Evolutionary conservation across 1,139 yeast species (phyloP), one percentile per base, ranked within the genome.

Genomic region (Hyphopichia burtonii): DNA sequence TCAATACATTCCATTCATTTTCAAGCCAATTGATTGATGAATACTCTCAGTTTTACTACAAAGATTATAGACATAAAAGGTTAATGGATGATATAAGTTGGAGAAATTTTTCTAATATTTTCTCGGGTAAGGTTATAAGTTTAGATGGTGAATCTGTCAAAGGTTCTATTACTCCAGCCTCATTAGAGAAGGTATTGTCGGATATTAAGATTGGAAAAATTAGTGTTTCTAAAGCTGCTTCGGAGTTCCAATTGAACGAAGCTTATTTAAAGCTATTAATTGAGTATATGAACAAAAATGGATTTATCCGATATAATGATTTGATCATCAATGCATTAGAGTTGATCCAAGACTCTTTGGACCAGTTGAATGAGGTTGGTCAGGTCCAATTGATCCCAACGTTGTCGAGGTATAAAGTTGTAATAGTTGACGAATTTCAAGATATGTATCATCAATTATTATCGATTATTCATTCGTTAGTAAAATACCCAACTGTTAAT

Each of bases 371-470:
- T 14, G 39, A 31, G 5, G 16, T 23, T 5, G 42, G 40, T 7
- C 30, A 34, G 5, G 35, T 40, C 8, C 40, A 40, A 17, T 44
- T 45, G 41, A 61, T 69, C 11, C 56, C 59, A 1, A 59, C 55
- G 31, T 39, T 71, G 25, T 46, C 53, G 6, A 50, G 53, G 14
- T 65, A 61, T 41, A 62, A 61, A 43, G 72, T 60, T 3, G 66
- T 85, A 0, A 59, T 86, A 0, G 80, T 86, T 11, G 95, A 86
- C 59, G 95, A 86, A 59, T 83, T 82, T 54, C 94, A 86, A 56
- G 95, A 86, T 59, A 71, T 84, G 60, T 76, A 81, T 48, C 71
- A 74, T 0, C 68, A 66, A n/a, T 65, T 84, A 20, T 55, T 78
- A 37, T 65, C 68, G 11, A 57, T 86, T 5, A 59, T 84, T 3